Base-by-base conservation (phyloP, 2,329 filamentous ascomycete species). In the Pezicula rhizophila region DNA sequence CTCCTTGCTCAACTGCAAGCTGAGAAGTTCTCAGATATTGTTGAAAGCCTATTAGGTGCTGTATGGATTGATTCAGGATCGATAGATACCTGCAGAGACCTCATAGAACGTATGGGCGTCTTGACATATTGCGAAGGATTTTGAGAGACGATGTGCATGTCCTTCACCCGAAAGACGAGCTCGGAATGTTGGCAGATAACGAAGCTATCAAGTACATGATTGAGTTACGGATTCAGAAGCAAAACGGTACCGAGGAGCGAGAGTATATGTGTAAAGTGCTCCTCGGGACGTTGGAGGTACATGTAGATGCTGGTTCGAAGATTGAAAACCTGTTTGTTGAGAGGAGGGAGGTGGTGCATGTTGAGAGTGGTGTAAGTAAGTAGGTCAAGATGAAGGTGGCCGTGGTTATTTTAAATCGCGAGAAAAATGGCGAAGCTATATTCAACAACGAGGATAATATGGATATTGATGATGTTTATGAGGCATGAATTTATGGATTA, bases 11-110 rank as follows among this genome's bases (percentile, higher is more conserved):
- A 77, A 0, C 70, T 95, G 1, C 73, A 76, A 12, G 75, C 83
- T 0, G 79, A 79, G 14, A 96, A 96, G 62, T 87, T 88, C 66
- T 92, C 86, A 0, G 91, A 96, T 64, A 69, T 96, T 7, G 73
- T 96, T 8, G 92, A 97, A 69, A 79, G 80, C 28, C 64, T 95
- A 0, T 66, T 97, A 0, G 92, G 88, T 0, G 91, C 90, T 0
- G 75, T 96, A 0, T 96, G 87, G 73, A 72, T 96, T 17, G 93
- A 97, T 64, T 87, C 76, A 0, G 86, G 85, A 0, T 74, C 77
- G 1, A 62, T 89, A 12, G 70, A 70, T 0, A 64, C 63, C 0
- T 95, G 89, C 58, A 70, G 76, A 44, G 60, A 46, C 0, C 74
- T 96, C 34, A 64, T 89, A 0, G 73, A 78, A 40, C 68, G 71